A percentile compares a stretch with the other conserved stretches of the same genome.
Evolutionary conservation across 768 basidiomycete species (phyloP).

Genomic region (Mycena pura): DNA sequence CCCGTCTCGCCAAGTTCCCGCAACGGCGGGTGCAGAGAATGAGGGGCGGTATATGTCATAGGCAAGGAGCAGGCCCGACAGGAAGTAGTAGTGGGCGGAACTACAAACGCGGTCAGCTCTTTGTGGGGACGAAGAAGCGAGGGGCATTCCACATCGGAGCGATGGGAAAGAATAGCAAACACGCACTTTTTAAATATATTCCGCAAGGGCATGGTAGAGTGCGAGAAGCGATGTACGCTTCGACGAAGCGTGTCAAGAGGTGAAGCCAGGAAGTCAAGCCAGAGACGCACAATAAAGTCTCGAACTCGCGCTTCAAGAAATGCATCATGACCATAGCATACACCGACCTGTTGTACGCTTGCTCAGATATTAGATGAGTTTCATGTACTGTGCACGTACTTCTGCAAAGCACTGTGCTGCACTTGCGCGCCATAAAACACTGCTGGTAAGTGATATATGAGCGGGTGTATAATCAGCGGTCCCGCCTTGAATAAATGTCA

Average conservation of each 20-base stretch:
- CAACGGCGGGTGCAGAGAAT: conserved; percentile 71
- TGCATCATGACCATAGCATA: conserved; percentile 83
- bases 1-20: conserved; percentile 67
- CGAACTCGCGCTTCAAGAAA: conserved; percentile 90
- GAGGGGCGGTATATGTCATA: conserved; percentile 82
- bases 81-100: conserved; percentile 87
- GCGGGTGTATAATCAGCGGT: conserved; percentile 87
- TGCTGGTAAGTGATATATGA: conserved; percentile 75
- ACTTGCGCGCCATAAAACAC: conserved; percentile 75
- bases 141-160: background rate
- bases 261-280: background rate
- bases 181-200: conserved; percentile 92
- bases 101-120: conserved; percentile 46
- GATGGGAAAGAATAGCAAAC: background rate
- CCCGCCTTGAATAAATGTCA: conserved; percentile 61
- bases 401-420: conserved; percentile 78
- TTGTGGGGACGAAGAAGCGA: background rate
- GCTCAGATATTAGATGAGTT: conserved; percentile 9
- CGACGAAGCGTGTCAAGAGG: conserved; percentile 30
- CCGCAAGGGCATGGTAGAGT: conserved; percentile 87
- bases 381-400: conserved; percentile 45
- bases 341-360: conserved; percentile 56
- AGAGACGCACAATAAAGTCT: conserved; percentile 79
- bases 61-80: conserved; percentile 81
- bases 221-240: conserved; percentile 94